These are phyloP conservation scores for Buxus sempervirens DNA, from an alignment of 164 flowering plant species.

Conservation along the genomic window DNA sequence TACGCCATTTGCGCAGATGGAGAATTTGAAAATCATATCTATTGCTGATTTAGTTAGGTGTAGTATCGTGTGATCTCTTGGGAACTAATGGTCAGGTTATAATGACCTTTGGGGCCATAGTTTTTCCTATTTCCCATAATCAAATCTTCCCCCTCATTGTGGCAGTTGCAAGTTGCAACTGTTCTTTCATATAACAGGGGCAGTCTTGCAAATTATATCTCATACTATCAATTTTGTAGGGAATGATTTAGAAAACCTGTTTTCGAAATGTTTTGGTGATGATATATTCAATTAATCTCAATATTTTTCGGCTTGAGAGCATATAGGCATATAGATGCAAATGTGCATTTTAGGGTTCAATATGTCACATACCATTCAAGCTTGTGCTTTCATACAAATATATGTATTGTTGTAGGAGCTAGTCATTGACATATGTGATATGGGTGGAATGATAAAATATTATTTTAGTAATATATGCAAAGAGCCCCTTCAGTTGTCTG, in stretches of 20 bases:
- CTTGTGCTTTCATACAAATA: too few species aligned
- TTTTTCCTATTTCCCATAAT: too few species aligned
- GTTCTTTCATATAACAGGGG: neutral
- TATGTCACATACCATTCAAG: too few species aligned
- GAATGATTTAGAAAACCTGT: neutral
- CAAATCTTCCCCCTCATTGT: too few species aligned
- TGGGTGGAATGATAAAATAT: too few species aligned
- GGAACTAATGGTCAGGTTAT: neutral
- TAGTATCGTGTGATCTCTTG: neutral
- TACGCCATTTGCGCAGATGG: slow-evolving; percentile 64
- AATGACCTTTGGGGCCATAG: neutral
- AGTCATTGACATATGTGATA: too few species aligned
- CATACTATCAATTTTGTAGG: neutral
- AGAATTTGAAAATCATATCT: slow-evolving; percentile 75
- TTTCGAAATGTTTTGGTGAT: neutral
- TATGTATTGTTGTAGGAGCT: too few species aligned
- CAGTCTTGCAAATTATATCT: neutral
- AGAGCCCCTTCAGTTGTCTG: too few species aligned
- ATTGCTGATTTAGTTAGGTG: slow-evolving; percentile 96
- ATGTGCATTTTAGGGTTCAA: neutral
- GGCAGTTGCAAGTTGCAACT: neutral
- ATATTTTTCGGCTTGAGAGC: too few species aligned
- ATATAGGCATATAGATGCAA: neutral
- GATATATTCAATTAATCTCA: neutral
- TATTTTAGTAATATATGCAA: too few species aligned